These are phyloP conservation scores for Quercus lobata DNA, from an alignment of 331 rosid genomes.

Conservation along the genomic window DNA sequence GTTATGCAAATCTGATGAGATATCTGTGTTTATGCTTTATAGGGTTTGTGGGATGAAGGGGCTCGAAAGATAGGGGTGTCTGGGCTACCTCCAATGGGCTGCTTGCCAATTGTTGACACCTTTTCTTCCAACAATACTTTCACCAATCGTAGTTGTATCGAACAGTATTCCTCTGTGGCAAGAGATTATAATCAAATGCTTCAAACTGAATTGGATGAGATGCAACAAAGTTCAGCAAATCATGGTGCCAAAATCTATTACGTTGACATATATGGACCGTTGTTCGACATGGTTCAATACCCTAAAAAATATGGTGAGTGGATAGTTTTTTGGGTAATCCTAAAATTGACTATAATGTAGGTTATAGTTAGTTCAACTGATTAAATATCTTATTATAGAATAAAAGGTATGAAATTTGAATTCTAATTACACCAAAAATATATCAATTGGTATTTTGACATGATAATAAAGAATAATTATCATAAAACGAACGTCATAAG, in stretches of 20 bases:
- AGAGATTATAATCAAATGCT: conserved; percentile 51
- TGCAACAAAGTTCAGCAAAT: conserved; percentile 24
- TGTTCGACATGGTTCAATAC: conserved; percentile 35
- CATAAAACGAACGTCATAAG: too few relatives aligned
- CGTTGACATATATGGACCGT: conserved; percentile 41
- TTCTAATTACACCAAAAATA: too few relatives aligned
- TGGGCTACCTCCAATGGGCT: conserved; percentile 72
- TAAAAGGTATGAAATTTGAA: too few relatives aligned
- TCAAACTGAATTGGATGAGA: conserved; percentile 28
- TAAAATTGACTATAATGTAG: too few relatives aligned
- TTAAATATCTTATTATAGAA: too few relatives aligned
- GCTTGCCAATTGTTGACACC: conserved; percentile 50
- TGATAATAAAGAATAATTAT: too few relatives aligned
- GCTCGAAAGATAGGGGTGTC: conserved; percentile 41
- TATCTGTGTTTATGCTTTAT: neutral
- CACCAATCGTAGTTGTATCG: conserved; percentile 41
- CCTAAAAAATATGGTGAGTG: conserved; percentile 33
- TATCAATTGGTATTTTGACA: too few relatives aligned
- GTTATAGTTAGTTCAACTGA: rapidly evolving
- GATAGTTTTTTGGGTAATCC: neutral
- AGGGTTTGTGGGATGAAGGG: conserved; percentile 65
- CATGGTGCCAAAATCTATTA: conserved; percentile 32
- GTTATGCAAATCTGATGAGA: too few relatives aligned
- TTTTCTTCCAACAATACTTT: conserved; percentile 13
- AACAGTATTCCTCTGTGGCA: conserved; percentile 31